Percentiles rank a stretch among this genome's conserved stretches.
These are phyloP conservation scores for Coniochaeta sp. DNA, from an alignment of 2,329 filamentous ascomycete species.

Conservation along the genomic window DNA sequence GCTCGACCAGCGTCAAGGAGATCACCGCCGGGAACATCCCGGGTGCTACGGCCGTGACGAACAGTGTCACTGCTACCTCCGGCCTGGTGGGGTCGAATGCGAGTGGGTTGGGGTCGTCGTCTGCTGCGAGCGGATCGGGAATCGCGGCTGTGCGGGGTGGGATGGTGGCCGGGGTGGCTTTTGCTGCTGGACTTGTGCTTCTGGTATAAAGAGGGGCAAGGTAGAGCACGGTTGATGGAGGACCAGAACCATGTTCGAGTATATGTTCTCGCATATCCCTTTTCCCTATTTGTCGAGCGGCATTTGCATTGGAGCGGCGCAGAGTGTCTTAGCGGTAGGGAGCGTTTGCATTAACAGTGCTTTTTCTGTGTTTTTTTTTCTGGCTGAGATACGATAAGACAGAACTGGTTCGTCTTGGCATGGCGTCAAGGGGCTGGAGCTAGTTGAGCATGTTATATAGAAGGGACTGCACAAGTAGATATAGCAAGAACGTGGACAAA, in stretches of 20 bases:
- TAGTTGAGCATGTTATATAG: neutral
- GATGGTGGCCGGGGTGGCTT: neutral
- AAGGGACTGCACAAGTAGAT: neutral
- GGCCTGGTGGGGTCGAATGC: constrained; percentile 20
- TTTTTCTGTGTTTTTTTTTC: too few species aligned
- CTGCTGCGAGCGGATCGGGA: neutral
- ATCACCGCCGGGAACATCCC: constrained; percentile 43
- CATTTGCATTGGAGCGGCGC: neutral
- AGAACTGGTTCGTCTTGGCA: neutral
- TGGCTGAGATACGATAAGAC: neutral
- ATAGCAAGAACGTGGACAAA: neutral
- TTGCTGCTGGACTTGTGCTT: neutral
- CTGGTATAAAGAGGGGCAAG: neutral
- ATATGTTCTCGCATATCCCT: neutral
- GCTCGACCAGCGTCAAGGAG: constrained; percentile 41
- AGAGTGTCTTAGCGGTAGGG: neutral
- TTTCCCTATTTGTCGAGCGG: neutral
- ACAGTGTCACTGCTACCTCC: constrained; percentile 41
- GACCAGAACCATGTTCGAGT: neutral
- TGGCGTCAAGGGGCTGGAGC: neutral
- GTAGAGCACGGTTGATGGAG: neutral
- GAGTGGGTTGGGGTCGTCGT: neutral
- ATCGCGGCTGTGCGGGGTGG: neutral
- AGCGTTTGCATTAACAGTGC: neutral
- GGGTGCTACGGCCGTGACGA: constrained; percentile 40